A percentile compares a stretch with the other conserved stretches of the same genome.
Evolutionary conservation across 257 asterid species (phyloP).

Genomic region (Vinca minor): DNA sequence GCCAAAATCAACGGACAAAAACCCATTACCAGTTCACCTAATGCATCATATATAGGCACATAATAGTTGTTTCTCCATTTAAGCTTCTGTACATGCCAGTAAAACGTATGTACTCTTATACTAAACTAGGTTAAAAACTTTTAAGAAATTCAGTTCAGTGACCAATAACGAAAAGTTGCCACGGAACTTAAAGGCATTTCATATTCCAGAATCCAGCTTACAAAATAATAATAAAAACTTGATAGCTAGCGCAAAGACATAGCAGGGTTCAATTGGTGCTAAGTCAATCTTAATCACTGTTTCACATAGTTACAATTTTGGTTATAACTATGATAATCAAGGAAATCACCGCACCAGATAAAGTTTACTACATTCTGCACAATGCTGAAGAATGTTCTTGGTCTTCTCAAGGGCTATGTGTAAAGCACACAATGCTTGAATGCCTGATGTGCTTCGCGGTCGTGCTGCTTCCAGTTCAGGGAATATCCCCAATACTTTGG

Average conservation of each 20-base stretch:
- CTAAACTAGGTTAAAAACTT: not conserved
- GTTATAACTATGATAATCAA: no score
- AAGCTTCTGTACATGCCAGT: not conserved
- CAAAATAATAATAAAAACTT: no score
- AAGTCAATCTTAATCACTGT: no score
- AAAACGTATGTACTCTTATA: no score
- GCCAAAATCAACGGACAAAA: not conserved
- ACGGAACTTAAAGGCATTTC: not conserved
- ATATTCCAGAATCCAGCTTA: not conserved
- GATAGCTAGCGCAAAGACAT: no score
- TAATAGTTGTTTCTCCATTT: not conserved
- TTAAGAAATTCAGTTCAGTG: not conserved
- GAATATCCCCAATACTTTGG: constrained; percentile 70
- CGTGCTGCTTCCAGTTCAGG: constrained; percentile 95
- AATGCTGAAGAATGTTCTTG: constrained; percentile 85
- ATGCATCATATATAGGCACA: not conserved
- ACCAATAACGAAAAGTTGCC: not conserved
- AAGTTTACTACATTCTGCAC: constrained; percentile 94
- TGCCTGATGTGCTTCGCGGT: constrained; percentile 97
- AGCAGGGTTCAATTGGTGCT: no score
- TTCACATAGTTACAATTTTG: no score
- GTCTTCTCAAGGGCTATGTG: constrained; percentile 99
- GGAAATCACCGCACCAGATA: constrained; percentile 54
- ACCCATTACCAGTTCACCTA: not conserved
- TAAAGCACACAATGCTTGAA: constrained; percentile 93